These are phyloP conservation scores for Citropsis articulata DNA, from an alignment of 345 rosid genomes.

Conservation along the genomic window DNA sequence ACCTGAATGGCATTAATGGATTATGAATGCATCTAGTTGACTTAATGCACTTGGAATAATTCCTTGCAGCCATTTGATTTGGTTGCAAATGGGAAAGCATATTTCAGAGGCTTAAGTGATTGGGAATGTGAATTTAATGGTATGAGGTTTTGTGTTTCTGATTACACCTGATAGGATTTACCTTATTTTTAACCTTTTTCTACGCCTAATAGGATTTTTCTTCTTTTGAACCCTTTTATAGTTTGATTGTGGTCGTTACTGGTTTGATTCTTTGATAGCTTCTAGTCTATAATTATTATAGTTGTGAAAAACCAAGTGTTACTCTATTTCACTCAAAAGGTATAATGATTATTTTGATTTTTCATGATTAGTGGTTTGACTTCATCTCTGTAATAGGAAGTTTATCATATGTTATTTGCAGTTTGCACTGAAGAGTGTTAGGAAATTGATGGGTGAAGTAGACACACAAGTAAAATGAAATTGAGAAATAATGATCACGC, in stretches of 20 bases:
- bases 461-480: too few species aligned
- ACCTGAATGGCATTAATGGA: background rate
- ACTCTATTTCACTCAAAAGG: background rate
- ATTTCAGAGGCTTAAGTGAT: background rate
- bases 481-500: too few species aligned
- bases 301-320: background rate
- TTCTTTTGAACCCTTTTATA: background rate
- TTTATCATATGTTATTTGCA: too few species aligned
- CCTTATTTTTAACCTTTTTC: too few species aligned
- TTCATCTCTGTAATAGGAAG: background rate
- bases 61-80: background rate
- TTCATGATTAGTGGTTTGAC: background rate
- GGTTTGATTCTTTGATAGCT: too few species aligned
- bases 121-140: background rate
- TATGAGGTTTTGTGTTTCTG: background rate
- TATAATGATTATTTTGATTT: background rate
- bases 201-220: background rate
- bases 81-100: background rate
- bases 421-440: too few species aligned
- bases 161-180: background rate
- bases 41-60: background rate
- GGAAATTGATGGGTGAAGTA: too few species aligned
- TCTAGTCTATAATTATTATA: background rate
- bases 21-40: background rate
- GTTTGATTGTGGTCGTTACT: background rate